Evolutionary conservation across 495 filamentous ascomycete species (phyloP), one percentile per base, ranked within the genome.

Genomic region (Neurospora pannonica): DNA sequence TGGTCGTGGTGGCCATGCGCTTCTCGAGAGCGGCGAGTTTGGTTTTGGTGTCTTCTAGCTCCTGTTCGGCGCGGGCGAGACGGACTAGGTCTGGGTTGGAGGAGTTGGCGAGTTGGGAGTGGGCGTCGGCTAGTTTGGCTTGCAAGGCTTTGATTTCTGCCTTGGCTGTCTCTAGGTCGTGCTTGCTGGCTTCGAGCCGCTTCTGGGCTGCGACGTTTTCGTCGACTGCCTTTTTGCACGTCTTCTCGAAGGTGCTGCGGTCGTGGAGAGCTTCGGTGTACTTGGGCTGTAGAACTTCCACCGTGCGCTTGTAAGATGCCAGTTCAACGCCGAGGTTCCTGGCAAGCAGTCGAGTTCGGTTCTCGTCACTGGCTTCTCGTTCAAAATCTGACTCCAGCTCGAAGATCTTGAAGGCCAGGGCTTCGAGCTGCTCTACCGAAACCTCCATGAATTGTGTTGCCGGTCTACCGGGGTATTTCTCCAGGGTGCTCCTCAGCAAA

Each of bases 51-150:
- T 80, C 79, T 11, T 75, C 76, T 7, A 83, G 74, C 5, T 77
- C 76, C 79, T 77, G 87, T 82, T 75, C 86, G 77, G 76, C 80
- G 77, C 73, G 78, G 72, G 79, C 89, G 2, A 89, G 70, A 42
- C 86, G 86, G 31, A 85, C 87, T 11, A 86, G 69, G 10, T 83
- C 83, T 3, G 89, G 88, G 5, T 85, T 86, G 3, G 80, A 34
- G 13, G 87, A 87, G 42, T 78, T 74, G 73, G 85, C 82, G 19
- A 92, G 79, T 3, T 82, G 78, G 34, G 84, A 79, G 48, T 85
- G 83, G 10, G 86, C 82, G 19, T 85, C 81, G 38, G 84, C 79
- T 13, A 92, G 82, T 8, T 90, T 85, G 11, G 82, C 79, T 70
- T 88, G 77, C 13, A 91, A 79, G 4, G 78, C 77, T 9, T 80